Conservation (phyloP, 495 filamentous ascomycete genomes). For the Cenococcum geophilum region DNA sequence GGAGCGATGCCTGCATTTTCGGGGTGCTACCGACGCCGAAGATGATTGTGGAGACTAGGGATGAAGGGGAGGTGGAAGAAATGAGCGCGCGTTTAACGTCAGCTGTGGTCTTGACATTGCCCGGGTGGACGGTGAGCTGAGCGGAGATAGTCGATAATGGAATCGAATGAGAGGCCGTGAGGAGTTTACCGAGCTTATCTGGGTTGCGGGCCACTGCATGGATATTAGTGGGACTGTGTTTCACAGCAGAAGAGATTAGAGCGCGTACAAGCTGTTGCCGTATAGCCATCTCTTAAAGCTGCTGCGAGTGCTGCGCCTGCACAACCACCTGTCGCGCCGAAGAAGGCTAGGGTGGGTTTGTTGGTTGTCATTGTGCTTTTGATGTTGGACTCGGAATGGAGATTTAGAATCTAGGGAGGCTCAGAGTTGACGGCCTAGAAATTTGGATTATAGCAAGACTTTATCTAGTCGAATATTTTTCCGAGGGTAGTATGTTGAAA, state of each 20-base stretch:
- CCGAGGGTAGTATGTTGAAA: too few relatives aligned
- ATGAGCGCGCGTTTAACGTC: slow-evolving; percentile 31
- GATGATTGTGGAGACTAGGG: slow-evolving; percentile 35
- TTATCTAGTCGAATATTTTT: too few relatives aligned
- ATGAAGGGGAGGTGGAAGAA: background rate
- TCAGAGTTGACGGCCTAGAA: too few relatives aligned
- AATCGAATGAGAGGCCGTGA: slow-evolving; percentile 37
- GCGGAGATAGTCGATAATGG: slow-evolving; percentile 15
- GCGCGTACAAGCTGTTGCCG: slow-evolving; percentile 28
- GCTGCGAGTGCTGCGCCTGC: slow-evolving; percentile 41
- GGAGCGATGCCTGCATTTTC: slow-evolving; percentile 28
- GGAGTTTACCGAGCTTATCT: slow-evolving; percentile 49
- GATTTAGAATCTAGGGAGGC: background rate
- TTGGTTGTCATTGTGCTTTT: slow-evolving; percentile 2
- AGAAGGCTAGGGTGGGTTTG: slow-evolving; percentile 46
- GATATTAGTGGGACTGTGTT: slow-evolving; percentile 7
- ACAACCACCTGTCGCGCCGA: slow-evolving; percentile 53
- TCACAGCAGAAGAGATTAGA: background rate
- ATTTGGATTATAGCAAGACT: too few relatives aligned
- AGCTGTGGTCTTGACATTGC: slow-evolving; percentile 29
- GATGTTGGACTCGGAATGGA: background rate
- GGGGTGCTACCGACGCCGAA: slow-evolving; percentile 35
- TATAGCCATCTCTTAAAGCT: slow-evolving; percentile 28
- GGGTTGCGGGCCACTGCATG: slow-evolving; percentile 50
- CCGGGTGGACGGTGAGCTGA: slow-evolving; percentile 37